Conservation (phyloP, 805 yeast species). For the Maudiozyma turicensis region DNA sequence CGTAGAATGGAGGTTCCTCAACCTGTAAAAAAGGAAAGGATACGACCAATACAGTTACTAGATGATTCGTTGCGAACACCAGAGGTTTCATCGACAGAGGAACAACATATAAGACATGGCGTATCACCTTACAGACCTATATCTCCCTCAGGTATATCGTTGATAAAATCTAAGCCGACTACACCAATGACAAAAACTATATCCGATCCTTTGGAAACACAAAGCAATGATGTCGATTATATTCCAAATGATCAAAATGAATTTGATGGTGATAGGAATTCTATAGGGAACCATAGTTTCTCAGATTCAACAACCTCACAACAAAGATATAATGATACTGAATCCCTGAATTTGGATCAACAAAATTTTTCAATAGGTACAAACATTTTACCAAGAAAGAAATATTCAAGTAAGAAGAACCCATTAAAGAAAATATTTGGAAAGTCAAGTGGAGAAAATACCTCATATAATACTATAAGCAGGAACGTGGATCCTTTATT, state of each 20-base stretch:
- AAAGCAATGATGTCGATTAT: background rate
- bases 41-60: background rate
- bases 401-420: background rate
- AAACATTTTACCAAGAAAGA: constrained; percentile 1
- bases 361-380: constrained; percentile 2
- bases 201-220: background rate
- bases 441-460: background rate
- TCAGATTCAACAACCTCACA: background rate
- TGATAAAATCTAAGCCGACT: background rate
- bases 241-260: background rate
- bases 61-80: background rate
- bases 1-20: background rate
- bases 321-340: background rate
- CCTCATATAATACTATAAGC: background rate
- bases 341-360: background rate
- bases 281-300: background rate
- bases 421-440: constrained; percentile 2
- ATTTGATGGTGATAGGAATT: background rate
- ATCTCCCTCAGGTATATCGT: background rate
- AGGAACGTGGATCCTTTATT: background rate
- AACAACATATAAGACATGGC: too few relatives aligned
- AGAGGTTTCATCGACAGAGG: too few relatives aligned
- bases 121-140: background rate
- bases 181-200: background rate
- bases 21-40: background rate